Evolutionary conservation across 345 rosid species (phyloP).

Genomic region (Arabidopsis suecica): DNA sequence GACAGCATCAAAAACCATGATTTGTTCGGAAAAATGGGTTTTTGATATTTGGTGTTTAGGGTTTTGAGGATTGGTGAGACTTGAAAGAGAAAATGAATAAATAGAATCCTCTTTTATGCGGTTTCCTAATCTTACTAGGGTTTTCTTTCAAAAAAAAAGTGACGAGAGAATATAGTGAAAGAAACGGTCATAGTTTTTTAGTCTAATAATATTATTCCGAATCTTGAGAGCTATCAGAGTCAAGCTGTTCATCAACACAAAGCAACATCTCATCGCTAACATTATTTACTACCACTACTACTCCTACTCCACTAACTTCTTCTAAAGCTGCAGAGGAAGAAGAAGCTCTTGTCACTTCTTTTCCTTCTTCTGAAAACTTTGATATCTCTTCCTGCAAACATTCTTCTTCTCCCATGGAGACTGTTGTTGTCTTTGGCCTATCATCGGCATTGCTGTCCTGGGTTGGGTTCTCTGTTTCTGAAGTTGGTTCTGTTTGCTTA

Average conservation of each 20-base stretch:
- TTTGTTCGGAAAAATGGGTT: neutral
- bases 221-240: slow-evolving; percentile 41
- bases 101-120: neutral
- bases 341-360: slow-evolving; percentile 12
- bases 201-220: slow-evolving; percentile 26
- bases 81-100: neutral
- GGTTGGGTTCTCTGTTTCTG: slow-evolving; percentile 28
- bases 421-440: slow-evolving; percentile 9
- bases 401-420: slow-evolving; percentile 22
- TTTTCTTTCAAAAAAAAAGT: neutral
- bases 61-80: neutral
- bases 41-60: neutral
- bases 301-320: slow-evolving; percentile 42
- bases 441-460: slow-evolving; percentile 6
- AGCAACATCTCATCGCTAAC: slow-evolving; percentile 49
- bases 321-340: slow-evolving; percentile 30
- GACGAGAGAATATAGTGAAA: neutral
- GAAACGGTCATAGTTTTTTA: neutral
- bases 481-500: slow-evolving; percentile 20
- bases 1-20: neutral
- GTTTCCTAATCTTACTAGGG: neutral
- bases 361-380: slow-evolving; percentile 48
- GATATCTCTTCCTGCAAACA: slow-evolving; percentile 50
- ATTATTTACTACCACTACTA: slow-evolving; percentile 35
- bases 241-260: slow-evolving; percentile 50